Percentiles rank a stretch among this genome's conserved stretches.
These are phyloP conservation scores for Citrus reticulata DNA, from an alignment of 345 rosid genomes.

Conservation along the genomic window DNA sequence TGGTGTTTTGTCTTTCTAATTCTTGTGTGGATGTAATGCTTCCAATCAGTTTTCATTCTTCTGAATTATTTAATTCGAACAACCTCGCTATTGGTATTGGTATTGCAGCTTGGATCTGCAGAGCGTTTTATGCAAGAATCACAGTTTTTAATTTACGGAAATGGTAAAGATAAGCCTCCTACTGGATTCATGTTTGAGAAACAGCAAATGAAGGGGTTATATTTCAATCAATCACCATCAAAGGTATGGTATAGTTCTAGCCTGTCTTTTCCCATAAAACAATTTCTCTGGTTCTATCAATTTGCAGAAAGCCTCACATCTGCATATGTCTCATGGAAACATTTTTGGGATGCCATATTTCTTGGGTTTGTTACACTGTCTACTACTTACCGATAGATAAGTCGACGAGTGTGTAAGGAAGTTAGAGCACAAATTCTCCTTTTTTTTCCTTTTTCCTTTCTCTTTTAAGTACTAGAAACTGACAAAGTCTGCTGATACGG, in stretches of 20 bases:
- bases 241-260: constrained; percentile 50
- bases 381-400: not conserved
- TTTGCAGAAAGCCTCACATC: not conserved
- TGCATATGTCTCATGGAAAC: not conserved
- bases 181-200: constrained; percentile 97
- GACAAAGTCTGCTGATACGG: not conserved
- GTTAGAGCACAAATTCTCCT: not conserved
- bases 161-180: constrained; percentile 80
- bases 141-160: constrained; percentile 75
- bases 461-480: not conserved
- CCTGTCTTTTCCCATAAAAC: not conserved
- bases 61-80: not conserved
- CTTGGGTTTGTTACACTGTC: not conserved
- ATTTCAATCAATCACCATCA: constrained; percentile 84
- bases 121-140: constrained; percentile 86
- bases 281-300: not conserved
- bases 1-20: not conserved
- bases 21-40: not conserved
- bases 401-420: not conserved
- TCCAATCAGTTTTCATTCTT: constrained; percentile 5
- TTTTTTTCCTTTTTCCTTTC: not conserved
- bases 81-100: constrained; percentile 2
- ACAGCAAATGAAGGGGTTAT: constrained; percentile 82
- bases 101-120: constrained; percentile 90
- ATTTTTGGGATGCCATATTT: not conserved